phyloP scores from a whole-genome alignment of 345 rosid genomes.

The Dipteronia sinensis region DNA sequence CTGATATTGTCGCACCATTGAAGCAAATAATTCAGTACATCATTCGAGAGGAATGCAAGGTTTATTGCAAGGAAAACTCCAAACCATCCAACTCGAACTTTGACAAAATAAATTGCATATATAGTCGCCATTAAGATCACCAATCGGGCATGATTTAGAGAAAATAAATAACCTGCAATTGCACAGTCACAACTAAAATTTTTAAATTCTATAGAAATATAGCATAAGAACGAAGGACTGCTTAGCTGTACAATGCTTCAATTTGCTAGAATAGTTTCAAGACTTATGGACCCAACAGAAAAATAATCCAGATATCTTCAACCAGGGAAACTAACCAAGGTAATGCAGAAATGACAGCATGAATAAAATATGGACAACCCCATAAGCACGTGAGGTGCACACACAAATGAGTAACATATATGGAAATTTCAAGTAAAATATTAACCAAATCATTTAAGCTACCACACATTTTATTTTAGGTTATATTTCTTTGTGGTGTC shows the following conservation, averaged over 20 bases:
- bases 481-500: too few relatives aligned
- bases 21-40: constrained; percentile 67
- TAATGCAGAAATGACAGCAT: constrained; percentile 1
- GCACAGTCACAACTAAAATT: constrained; percentile 21
- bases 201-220: constrained; percentile 6
- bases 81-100: constrained; percentile 92
- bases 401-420: not conserved
- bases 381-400: not conserved
- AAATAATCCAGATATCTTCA: not conserved
- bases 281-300: not conserved
- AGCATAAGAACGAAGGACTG: not conserved
- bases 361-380: not conserved
- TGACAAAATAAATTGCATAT: constrained; percentile 80
- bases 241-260: not conserved
- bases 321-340: not conserved
- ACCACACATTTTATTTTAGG: too few relatives aligned
- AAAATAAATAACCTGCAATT: constrained; percentile 86
- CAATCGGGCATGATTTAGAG: constrained; percentile 86
- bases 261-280: not conserved
- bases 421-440: not conserved
- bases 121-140: constrained; percentile 71
- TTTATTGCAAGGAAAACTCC: constrained; percentile 82
- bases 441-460: not conserved
- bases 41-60: constrained; percentile 90
- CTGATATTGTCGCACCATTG: constrained; percentile 79